Conservation (phyloP, 2,329 filamentous ascomycete species). For the Aspergillus neotritici region DNA sequence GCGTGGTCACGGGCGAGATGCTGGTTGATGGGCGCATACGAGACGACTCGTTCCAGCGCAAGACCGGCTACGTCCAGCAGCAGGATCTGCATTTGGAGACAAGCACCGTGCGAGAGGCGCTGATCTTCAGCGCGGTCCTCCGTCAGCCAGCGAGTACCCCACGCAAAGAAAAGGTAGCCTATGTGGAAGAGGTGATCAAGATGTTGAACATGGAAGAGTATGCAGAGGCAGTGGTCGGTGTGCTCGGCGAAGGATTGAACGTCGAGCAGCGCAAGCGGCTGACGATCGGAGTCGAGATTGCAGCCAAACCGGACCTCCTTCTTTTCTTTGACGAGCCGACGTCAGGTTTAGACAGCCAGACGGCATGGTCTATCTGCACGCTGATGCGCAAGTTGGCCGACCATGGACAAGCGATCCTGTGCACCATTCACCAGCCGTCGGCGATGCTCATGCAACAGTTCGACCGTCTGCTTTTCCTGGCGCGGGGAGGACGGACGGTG, state of each 20-base stretch:
- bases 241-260: constrained; percentile 68
- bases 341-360: constrained; percentile 84
- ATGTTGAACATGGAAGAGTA: constrained; percentile 84
- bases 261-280: constrained; percentile 64
- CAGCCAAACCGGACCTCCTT: constrained; percentile 78
- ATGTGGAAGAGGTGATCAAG: constrained; percentile 83
- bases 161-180: constrained; percentile 68
- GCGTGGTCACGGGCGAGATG: constrained; percentile 80
- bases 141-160: constrained; percentile 72
- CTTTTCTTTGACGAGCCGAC: constrained; percentile 92
- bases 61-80: constrained; percentile 61
- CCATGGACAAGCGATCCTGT: constrained; percentile 83
- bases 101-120: constrained; percentile 77
- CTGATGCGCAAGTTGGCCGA: constrained; percentile 83
- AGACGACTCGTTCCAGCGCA: constrained; percentile 64
- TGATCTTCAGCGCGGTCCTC: constrained; percentile 76
- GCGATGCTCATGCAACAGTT: constrained; percentile 86
- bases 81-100: constrained; percentile 83
- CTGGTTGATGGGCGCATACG: constrained; percentile 66
- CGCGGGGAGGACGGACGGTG: constrained; percentile 58
- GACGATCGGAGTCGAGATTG: constrained; percentile 88
- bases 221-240: constrained; percentile 80
- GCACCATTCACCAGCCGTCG: constrained; percentile 90
- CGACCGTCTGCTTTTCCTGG: constrained; percentile 57
- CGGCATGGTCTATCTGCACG: constrained; percentile 81